Base-by-base conservation (phyloP, 2,329 filamentous ascomycete genomes). In the Fusarium mundagurra region DNA sequence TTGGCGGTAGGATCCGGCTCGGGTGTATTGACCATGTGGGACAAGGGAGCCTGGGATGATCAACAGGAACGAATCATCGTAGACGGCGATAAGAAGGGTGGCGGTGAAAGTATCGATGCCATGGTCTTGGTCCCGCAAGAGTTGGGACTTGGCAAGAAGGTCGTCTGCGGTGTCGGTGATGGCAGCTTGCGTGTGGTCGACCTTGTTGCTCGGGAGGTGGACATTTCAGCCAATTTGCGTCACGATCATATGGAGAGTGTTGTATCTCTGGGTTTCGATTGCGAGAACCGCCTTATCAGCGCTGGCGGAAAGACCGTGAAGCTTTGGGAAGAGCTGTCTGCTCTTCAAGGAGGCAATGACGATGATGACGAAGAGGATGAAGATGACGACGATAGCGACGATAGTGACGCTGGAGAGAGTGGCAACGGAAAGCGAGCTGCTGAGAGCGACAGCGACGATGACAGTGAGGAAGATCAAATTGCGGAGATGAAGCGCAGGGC, bases 41-140 rank as follows among this genome's bases (percentile, higher is more conserved):
- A 99, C 82, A 93, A 92, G 75, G 96, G 96, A 2, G 91, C 93
- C 2, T 98, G 96, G 96, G 95, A 97, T 79, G 96, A 98, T 81
- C 94, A 98, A 81, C 94, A 97, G 76, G 95, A 97, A 83, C 90
- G 95, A 60, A 93, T 98, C 77, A 90, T 93, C 55, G 90, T 98
- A 14, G 92, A 94, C 74, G 84, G 86, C 74, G 83, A 86, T 24
- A 87, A 70, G 59, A 78, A 84, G 75, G 84, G 82, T 27, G 92
- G 90, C 14, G 94, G 90, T 50, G 95, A 97, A 81, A 94, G 93
- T 68, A 84, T 98, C 47, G 96, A 98, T 79, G 89, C 91, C n/a
- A 85, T 98, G 69, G 87, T 90, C 3, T 83, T 92, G 60, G 86
- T 96, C 24, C 94, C 95, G 0, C 90, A 92, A 39, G 90, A 89